Base-by-base conservation (phyloP, 164 flowering plant genomes). In the Macadamia tetraphylla region DNA sequence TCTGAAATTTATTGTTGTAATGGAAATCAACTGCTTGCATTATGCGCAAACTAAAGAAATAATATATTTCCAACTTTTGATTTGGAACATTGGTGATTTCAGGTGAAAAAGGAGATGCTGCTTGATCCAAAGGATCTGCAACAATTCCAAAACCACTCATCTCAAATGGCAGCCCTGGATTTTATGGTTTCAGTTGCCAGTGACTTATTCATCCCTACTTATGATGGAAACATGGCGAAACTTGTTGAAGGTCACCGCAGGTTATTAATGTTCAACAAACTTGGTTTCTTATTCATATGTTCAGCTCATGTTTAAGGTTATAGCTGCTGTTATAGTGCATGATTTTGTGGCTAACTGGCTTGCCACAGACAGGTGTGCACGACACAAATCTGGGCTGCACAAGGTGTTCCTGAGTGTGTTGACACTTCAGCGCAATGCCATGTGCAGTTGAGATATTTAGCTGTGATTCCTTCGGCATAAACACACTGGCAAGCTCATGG, bases 151-250 rank as follows among this genome's bases (percentile, higher is more conserved):
- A 90, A 89, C 53, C 98, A 95, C 78, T 90, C 98, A 31, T 95
- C 99, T 73, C 99, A 95, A 79, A 95, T 95, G 99, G 99, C 99
- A 49, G 97, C 98, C 35, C 80, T 95, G 35, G 98, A 95, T 81
- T 95, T 89, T 63, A 82, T 89, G 81, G 98, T 92, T 55, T 89
- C 99, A 55, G 72, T 87, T 71, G 92, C 94, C 31, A 94, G 99
- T 69, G 71, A 88, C 71, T 78, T 82, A 60, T 94, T 92, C 70
- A 70, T 94, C 81, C 98, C 98, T 40, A 92, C 97, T 49, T 94
- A 90, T 70, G 92, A 92, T 81, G 99, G 99, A 53, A 94, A 94
- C 82, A 94, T 94, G 99, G 98, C 99, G 71, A 94, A 83, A 76
- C 80, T 94, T 44, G 97, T 92, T 49, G 98, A 92, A 83, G 99